phyloP scores from a whole-genome alignment of 148 eudicot genomes.

The Beta vulgaris region DNA sequence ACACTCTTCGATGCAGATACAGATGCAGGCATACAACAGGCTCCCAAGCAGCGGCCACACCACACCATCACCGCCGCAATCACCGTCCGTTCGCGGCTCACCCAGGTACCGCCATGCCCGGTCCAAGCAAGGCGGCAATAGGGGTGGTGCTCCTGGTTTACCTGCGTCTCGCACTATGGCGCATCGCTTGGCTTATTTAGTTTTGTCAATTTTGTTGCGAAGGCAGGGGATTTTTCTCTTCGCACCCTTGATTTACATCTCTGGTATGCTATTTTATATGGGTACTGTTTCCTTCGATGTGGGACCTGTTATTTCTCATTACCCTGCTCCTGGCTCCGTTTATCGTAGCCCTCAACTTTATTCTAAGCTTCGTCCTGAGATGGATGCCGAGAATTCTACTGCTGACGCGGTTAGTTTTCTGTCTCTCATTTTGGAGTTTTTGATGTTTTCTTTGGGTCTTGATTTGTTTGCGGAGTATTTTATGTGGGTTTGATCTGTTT shows the following conservation, averaged over 20 bases:
- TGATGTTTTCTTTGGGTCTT: not conserved
- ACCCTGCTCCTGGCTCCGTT: slow-evolving; percentile 62
- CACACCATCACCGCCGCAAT: slow-evolving; percentile 82
- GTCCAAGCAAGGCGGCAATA: slow-evolving; percentile 37
- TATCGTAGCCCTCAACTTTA: slow-evolving; percentile 85
- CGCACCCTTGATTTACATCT: slow-evolving; percentile 78
- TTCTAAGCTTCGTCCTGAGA: slow-evolving; percentile 59
- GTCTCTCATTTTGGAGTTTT: not conserved
- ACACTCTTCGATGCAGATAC: slow-evolving; percentile 5
- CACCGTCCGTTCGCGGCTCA: slow-evolving; percentile 67
- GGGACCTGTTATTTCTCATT: slow-evolving; percentile 58
- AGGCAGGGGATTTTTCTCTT: slow-evolving; percentile 83
- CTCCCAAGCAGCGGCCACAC: slow-evolving; percentile 80
- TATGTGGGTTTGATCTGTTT: slow-evolving; percentile 20
- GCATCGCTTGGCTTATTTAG: slow-evolving; percentile 61
- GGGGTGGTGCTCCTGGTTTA: not conserved
- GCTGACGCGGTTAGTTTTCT: slow-evolving; percentile 67
- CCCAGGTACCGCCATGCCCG: slow-evolving; percentile 56
- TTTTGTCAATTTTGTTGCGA: slow-evolving; percentile 66
- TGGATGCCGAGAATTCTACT: slow-evolving; percentile 80
- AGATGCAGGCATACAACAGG: slow-evolving; percentile 78
- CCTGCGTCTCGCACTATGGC: slow-evolving; percentile 38
- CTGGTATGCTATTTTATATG: slow-evolving; percentile 87
- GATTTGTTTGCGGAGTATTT: not conserved
- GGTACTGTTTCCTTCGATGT: slow-evolving; percentile 86